These are phyloP conservation scores for Fusarium tupiense DNA, from an alignment of 2,329 filamentous ascomycete genomes.

Conservation along the genomic window DNA sequence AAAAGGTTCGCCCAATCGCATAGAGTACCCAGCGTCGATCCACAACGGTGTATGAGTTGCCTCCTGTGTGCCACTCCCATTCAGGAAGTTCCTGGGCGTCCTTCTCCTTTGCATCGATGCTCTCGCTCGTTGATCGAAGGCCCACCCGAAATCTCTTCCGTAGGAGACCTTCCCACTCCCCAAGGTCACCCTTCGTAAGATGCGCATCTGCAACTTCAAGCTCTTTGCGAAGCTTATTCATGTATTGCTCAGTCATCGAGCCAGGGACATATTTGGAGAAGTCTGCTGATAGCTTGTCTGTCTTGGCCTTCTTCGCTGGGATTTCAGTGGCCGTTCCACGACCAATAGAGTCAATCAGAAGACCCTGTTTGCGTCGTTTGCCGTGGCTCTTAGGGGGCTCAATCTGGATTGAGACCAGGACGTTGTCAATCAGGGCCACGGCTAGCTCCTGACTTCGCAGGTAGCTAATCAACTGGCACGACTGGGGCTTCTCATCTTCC, in stretches of 20 bases:
- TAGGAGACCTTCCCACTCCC: slow-evolving; percentile 61
- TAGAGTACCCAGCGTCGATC: slow-evolving; percentile 74
- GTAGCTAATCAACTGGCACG: slow-evolving; percentile 65
- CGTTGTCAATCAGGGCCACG: slow-evolving; percentile 70
- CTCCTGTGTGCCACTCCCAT: slow-evolving; percentile 61
- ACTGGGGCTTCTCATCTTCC: slow-evolving; percentile 48
- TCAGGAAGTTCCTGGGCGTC: slow-evolving; percentile 49
- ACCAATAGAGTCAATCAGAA: slow-evolving; percentile 79
- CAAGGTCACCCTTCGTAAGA: slow-evolving; percentile 57
- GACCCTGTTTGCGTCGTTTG: slow-evolving; percentile 67
- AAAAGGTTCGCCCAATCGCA: slow-evolving; percentile 69
- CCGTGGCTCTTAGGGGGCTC: slow-evolving; percentile 67
- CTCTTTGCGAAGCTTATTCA: slow-evolving; percentile 56
- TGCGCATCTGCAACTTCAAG: slow-evolving; percentile 59
- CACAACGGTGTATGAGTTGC: slow-evolving; percentile 60
- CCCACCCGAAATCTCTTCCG: slow-evolving; percentile 60
- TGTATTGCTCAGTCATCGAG: slow-evolving; percentile 61
- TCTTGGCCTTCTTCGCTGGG: slow-evolving; percentile 47
- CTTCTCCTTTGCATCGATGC: slow-evolving; percentile 35
- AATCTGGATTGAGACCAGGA: slow-evolving; percentile 75
- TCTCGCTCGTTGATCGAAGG: slow-evolving; percentile 37
- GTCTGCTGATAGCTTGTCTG: slow-evolving; percentile 44
- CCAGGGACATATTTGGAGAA: slow-evolving; percentile 57
- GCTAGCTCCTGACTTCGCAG: slow-evolving; percentile 73
- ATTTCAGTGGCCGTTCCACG: slow-evolving; percentile 63